Evolutionary conservation across 2,329 filamentous ascomycete species (phyloP), one percentile per base, ranked within the genome.

Genomic region (Diaporthe sp.): DNA sequence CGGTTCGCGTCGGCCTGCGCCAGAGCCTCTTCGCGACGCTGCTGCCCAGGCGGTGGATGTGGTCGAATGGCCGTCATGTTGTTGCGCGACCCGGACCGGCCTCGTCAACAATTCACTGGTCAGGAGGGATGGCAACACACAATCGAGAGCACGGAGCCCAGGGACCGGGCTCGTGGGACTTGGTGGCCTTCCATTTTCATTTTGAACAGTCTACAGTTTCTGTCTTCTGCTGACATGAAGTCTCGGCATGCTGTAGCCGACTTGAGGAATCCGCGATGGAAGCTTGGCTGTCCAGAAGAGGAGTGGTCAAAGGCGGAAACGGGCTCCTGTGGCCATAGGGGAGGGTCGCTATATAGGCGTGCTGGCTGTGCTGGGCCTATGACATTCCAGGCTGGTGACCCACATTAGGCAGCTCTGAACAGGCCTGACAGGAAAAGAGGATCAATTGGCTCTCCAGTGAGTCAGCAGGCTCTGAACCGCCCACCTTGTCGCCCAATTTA

Each of bases 281-380:
- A 68, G 65, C 65, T 53, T 68, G 46, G 65, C 65, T 22, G 28
- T 37, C 44, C 62, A 37, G 62, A 68, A 53, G 65, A 53, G 61
- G 61, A 34, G 31, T 68, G 44, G 19, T 39, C 13, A 25, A 46
- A 4, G 15, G 25, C 15, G 37, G 22, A 28, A 42, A n/a, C n/a
- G 9, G 42, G 42, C 28, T 22, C 42, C 17, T 67, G 42, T 19
- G n/a, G 44, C 28, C 42, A 67, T 31, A 12, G 62, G 31, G 28
- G 19, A 49, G 12, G 44, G 25, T 37, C 37, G 42, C 25, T 15
- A 25, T 65, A 31, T 46, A 8, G 28, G 42, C 61, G 44, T 49
- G 62, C 42, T 49, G 25, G n/a, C 61, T 4, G 25, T 22, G 39
- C 59, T 46, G 59, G 42, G 25, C 59, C 42, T 65, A 65, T 46